Evolutionary conservation across 2,329 filamentous ascomycete genomes (phyloP), one percentile per base, ranked within the genome.

Genomic region (Chaetomiaceae sp.): DNA sequence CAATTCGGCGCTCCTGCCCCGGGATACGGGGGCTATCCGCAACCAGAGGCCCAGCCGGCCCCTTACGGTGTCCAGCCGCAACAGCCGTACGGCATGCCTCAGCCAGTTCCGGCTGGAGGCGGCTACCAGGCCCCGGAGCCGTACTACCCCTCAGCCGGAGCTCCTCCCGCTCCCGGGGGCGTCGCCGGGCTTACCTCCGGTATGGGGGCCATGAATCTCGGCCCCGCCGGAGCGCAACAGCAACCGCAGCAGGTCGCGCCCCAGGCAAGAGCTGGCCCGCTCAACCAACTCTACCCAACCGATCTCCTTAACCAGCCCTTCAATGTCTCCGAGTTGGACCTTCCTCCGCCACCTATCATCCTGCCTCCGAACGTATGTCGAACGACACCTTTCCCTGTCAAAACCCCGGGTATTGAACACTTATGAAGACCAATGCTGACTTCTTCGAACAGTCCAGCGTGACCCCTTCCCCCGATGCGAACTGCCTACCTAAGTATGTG

Each of bases 231-330:
- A 58, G 79, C 79, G 58, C 74, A 76, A 45, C 76, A 75, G 68
- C 77, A 74, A 45, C 76, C 76, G 58, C 76, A 79, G 60, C 75
- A 77, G 53, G 75, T 75, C 68, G 77, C 75, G 46, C 73, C 76
- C n/a, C 72, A 71, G 56, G 65, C 68, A 21, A 69, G 71, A 64
- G 73, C 66, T 62, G 77, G 73, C 61, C 76, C 74, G 62, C 75
- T 96, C 62, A 97, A 96, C 73, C 89, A 92, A 72, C 82, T 97
- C 55, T 92, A 94, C 69, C 89, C 91, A 16, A 92, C 90, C 38
- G 94, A 99, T 68, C 80, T 99, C 56, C 80, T 96, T 65, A 89
- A 87, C 63, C 89, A 95, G 72, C 91, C 92, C 23, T 95, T 99
- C 74, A 92, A 95, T 68, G 90, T 95, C 62, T 84, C 87, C 45